Evolutionary conservation across 2,329 filamentous ascomycete species (phyloP), one percentile per base, ranked within the genome.

Genomic region (Cercospora sp.): DNA sequence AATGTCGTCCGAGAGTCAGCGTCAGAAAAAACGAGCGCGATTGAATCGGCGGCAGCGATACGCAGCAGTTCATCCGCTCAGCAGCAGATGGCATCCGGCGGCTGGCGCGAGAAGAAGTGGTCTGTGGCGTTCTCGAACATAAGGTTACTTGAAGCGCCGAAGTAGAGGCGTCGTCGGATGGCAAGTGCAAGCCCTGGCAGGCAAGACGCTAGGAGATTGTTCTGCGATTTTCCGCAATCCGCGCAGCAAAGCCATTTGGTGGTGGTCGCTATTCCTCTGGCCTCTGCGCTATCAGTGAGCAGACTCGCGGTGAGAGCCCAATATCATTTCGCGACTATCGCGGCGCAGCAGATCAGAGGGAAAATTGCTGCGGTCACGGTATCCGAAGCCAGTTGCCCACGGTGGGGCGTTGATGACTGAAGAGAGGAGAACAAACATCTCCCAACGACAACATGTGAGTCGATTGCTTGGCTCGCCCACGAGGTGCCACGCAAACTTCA

Each of bases 81-180:
- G 45, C 45, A 51, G 45, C 45, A 51, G 45, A 20, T 6, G 45
- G 10, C 18, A 23, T 18, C 28, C 53, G 23, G 53, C 53, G 53
- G 23, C 26, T 18, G 23, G 13, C 53, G 16, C 33, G 59, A 39
- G 23, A 16, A 20, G 33, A 39, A 8, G 30, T 28, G 60, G 62
- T 45, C 53, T 67, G 31, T 59, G 61, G 60, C 42, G 62, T 64
- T 68, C 66, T 63, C 64, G 66, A 68, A 63, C 62, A 45, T n/a
- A 59, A 65, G 66, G 51, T 63, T 65, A 65, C 60, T 62, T 53
- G 48, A 57, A 28, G 30, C 18, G 58, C 66, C 66, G 66, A 68
- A 68, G 66, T 58, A 68, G 66, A 62, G 62, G 66, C 66, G 62
- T 33, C 18, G 55, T 28, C 45, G 62, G 18, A 60, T 30, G 53